These are phyloP conservation scores for Tetraselmis chui DNA, from an alignment of 139 green algal genomes.

Conservation along the genomic window DNA sequence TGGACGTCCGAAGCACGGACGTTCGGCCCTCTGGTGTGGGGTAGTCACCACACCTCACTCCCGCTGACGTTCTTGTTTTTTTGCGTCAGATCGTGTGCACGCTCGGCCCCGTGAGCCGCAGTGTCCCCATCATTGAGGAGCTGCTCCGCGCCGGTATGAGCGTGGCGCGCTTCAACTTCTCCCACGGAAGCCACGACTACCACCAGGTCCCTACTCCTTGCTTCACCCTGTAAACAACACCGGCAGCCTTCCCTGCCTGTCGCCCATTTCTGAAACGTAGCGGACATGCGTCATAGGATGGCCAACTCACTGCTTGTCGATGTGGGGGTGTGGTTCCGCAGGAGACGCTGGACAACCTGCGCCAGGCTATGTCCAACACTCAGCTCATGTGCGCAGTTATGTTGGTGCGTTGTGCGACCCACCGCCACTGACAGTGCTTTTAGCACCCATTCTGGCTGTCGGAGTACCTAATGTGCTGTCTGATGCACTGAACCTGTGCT, in stretches of 20 bases:
- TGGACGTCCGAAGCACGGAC: neutral
- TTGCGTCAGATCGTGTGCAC: conserved; percentile 86
- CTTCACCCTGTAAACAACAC: neutral
- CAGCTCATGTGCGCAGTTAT: conserved; percentile 95
- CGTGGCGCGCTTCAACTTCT: conserved; percentile 96
- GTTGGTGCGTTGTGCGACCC: too few species aligned
- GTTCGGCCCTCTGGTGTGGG: neutral
- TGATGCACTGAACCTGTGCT: too few species aligned
- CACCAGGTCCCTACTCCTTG: conserved; percentile 64
- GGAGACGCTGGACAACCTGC: conserved; percentile 90
- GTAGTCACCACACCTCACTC: neutral
- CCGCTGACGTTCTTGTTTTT: neutral
- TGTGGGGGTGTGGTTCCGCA: conserved; percentile 18
- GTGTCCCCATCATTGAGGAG: conserved; percentile 74
- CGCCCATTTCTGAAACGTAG: neutral
- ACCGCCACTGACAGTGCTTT: too few species aligned
- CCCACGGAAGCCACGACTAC: conserved; percentile 90
- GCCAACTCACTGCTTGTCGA: neutral
- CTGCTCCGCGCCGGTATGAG: conserved; percentile 87
- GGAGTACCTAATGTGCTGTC: too few species aligned
- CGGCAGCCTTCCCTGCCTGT: too few species aligned
- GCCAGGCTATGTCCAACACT: conserved; percentile 76
- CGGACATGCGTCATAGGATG: neutral
- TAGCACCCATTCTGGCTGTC: too few species aligned
- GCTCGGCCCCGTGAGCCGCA: conserved; percentile 73